A percentile compares a stretch with the other conserved stretches of the same genome.
phyloP scores from a whole-genome alignment of 495 filamentous ascomycete genomes.

The Podospora pseudopauciseta region DNA sequence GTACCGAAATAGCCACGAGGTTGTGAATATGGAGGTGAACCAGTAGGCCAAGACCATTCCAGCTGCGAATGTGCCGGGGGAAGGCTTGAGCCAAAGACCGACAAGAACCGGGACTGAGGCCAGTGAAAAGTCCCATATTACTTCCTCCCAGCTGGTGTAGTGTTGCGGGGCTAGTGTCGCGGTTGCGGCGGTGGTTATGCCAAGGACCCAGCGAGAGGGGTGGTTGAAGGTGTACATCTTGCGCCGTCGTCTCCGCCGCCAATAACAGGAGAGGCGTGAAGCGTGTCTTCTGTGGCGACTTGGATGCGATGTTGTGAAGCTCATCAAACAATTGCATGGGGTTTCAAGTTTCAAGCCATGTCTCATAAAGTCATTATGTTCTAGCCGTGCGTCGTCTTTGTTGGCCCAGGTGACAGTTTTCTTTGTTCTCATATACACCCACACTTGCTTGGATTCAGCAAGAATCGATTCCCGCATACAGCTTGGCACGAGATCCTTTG shows the following conservation, averaged over 20 bases:
- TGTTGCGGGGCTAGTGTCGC: neutral
- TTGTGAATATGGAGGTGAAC: neutral
- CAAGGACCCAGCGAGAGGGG: neutral
- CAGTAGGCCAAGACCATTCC: neutral
- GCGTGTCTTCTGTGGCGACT: too few species aligned
- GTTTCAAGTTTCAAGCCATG: neutral
- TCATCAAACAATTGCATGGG: neutral
- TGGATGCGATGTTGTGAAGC: neutral
- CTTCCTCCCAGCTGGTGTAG: neutral
- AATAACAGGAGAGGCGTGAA: neutral
- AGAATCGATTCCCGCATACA: neutral
- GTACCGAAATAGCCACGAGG: neutral
- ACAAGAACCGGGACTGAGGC: conserved; percentile 1
- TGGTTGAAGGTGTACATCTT: neutral
- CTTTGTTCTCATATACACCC: neutral
- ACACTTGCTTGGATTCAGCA: neutral
- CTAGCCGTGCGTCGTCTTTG: neutral
- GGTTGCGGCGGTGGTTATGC: neutral
- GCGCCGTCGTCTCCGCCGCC: neutral
- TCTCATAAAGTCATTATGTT: neutral
- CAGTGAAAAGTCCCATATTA: conserved; percentile 8
- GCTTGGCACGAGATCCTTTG: neutral
- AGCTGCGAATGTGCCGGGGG: neutral
- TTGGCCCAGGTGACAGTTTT: neutral
- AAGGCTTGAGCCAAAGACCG: neutral